Base-by-base conservation (phyloP, 257 asterid genomes). In the Cruciata laevipes region DNA sequence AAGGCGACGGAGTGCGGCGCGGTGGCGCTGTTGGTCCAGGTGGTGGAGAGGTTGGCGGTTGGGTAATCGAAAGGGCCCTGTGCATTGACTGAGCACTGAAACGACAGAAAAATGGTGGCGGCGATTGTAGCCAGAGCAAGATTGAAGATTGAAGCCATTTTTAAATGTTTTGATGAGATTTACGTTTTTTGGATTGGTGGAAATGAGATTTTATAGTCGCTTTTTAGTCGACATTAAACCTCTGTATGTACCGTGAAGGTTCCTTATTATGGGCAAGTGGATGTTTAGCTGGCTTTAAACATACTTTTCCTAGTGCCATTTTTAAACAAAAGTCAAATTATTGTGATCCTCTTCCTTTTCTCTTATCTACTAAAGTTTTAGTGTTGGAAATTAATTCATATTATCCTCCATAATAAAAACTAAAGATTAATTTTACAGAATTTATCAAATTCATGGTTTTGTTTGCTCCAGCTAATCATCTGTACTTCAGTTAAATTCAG, bases 31-130 rank as follows among this genome's bases (percentile, higher is more conserved):
- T 84, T 84, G 67, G 62, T 44, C 89, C 89, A 84, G 3, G 81
- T 65, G 2, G 87, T 61, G 3, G 86, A 79, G 44, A 82, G 83
- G 56, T 68, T 68, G 44, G 85, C 87, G 1, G 82, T 74, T 12
- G 84, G 83, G 13, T 83, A 79, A 69, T 82, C 89, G 31, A 47
- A 79, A 4, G 75, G 86, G 55, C 55, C 55, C 69, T 79, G 86
- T 44, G 79, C 76, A 1, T 6, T 23, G 11, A 40, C 56, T 27
- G 61, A 52, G 27, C 2, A 27, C 30, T 67, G 75, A 47, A 72
- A 16, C 20, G 11, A 59, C 33, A 67, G 5, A 18, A 37, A 30
- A 52, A 75, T 18, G 30, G 21, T 24, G n/a, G 68, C n/a, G n/a
- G 68, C n/a, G 2, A 75, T 37, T 23, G 61, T 47, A 0, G 65